Conservation (phyloP, 345 rosid species). For the Abelmoschus esculentus region DNA sequence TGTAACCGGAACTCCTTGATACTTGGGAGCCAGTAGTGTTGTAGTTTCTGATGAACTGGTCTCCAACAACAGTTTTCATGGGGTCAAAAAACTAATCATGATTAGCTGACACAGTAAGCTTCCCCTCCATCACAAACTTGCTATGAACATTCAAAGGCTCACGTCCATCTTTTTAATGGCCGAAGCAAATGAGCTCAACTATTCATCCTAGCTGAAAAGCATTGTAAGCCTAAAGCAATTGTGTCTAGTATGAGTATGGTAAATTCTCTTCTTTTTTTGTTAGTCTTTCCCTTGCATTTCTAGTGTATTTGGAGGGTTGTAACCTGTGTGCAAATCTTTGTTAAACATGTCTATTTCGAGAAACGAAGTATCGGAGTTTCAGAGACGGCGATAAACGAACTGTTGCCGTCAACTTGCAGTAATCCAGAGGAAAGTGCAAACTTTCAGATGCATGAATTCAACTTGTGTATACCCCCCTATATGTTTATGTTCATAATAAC, state of each 20-base stretch:
- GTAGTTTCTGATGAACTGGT: constrained; percentile 5
- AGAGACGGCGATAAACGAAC: too few relatives aligned
- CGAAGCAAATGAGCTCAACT: not conserved
- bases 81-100: not conserved
- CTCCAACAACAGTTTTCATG: not conserved
- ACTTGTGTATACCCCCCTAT: too few relatives aligned
- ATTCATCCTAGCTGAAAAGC: not conserved
- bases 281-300: too few relatives aligned
- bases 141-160: not conserved
- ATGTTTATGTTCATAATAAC: too few relatives aligned
- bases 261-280: not conserved
- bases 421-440: too few relatives aligned
- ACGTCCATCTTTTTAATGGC: not conserved
- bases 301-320: too few relatives aligned
- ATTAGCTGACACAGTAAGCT: constrained; percentile 7
- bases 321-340: too few relatives aligned
- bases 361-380: too few relatives aligned
- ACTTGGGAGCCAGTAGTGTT: not conserved
- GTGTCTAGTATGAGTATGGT: not conserved
- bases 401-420: too few relatives aligned
- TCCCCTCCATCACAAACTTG: constrained; percentile 5
- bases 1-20: not conserved
- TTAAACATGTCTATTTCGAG: too few relatives aligned
- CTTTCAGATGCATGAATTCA: too few relatives aligned
- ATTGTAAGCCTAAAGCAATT: not conserved